These are phyloP conservation scores for Mucor plumbeus DNA, from an alignment of 371 early-diverging fungal genomes.

Conservation along the genomic window DNA sequence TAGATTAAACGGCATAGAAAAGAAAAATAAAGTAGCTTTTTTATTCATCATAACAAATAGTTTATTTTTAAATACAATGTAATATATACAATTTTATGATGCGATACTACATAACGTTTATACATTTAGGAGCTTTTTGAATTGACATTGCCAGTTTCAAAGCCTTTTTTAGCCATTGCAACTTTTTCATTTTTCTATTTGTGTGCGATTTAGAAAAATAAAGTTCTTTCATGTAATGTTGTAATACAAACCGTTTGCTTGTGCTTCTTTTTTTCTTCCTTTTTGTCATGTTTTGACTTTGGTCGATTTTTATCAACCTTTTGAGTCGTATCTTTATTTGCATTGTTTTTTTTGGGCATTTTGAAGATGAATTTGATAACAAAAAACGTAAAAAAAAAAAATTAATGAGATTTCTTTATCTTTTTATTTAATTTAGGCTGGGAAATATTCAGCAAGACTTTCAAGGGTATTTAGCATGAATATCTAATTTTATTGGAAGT, in stretches of 20 bases:
- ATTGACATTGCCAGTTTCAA: conserved; percentile 12
- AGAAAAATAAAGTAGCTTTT: background rate
- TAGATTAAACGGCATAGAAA: background rate
- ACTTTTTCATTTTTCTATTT: conserved; percentile 34
- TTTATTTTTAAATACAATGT: background rate
- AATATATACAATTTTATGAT: background rate
- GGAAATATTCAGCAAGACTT: background rate
- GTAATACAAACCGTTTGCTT: conserved; percentile 22
- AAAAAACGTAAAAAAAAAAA: background rate
- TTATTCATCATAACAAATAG: background rate
- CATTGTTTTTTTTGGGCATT: conserved; percentile 27
- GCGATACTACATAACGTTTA: background rate
- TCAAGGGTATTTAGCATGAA: conserved; percentile 8
- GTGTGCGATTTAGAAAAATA: background rate
- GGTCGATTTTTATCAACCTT: conserved; percentile 41
- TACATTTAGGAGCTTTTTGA: conserved; percentile 5
- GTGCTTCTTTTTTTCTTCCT: conserved; percentile 38
- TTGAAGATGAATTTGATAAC: background rate
- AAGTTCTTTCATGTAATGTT: background rate
- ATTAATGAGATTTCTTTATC: background rate
- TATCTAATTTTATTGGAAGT: background rate
- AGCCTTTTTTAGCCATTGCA: conserved; percentile 28
- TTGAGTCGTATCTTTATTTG: conserved; percentile 26
- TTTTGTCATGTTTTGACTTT: conserved; percentile 37
- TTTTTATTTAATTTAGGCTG: background rate